Evolutionary conservation across 805 yeast genomes (phyloP).

Genomic region (Clavispora vitiphila): DNA sequence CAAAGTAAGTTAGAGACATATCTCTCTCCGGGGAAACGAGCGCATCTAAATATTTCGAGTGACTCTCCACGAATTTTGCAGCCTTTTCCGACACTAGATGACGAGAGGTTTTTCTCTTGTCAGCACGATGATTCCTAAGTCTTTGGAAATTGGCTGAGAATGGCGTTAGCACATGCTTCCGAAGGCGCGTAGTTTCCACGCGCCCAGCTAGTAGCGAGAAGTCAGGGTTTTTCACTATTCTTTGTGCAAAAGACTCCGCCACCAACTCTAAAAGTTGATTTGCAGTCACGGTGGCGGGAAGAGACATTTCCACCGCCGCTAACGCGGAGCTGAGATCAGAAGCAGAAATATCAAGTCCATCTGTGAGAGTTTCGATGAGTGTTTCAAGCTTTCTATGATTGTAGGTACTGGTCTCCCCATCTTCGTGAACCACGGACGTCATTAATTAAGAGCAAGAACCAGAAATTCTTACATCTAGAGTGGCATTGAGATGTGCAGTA

Average conservation of each 20-base stretch:
- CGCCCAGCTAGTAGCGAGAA: conserved; percentile 34
- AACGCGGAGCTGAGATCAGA: neutral
- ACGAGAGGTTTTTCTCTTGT: conserved; percentile 7
- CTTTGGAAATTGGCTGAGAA: conserved; percentile 24
- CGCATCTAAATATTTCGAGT: conserved; percentile 63
- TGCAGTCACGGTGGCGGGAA: conserved; percentile 8
- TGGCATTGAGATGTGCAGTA: neutral
- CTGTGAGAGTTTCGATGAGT: neutral
- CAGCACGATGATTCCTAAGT: conserved; percentile 10
- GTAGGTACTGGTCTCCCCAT: neutral
- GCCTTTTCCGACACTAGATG: conserved; percentile 72
- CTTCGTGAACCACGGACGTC: neutral
- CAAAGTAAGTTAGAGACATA: conserved; percentile 74
- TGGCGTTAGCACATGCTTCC: conserved; percentile 12
- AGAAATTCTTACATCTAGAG: neutral
- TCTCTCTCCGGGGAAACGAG: conserved; percentile 78
- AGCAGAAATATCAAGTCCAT: neutral
- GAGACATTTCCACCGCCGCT: conserved; percentile 1
- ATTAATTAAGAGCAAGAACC: neutral
- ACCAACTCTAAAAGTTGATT: conserved; percentile 24
- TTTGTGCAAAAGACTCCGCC: conserved; percentile 31
- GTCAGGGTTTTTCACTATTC: conserved; percentile 31
- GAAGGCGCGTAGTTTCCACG: conserved; percentile 28
- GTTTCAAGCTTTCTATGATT: neutral
- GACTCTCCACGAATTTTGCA: conserved; percentile 54